Conservation (phyloP, 768 basidiomycete species). For the Leccinum uliginosum region DNA sequence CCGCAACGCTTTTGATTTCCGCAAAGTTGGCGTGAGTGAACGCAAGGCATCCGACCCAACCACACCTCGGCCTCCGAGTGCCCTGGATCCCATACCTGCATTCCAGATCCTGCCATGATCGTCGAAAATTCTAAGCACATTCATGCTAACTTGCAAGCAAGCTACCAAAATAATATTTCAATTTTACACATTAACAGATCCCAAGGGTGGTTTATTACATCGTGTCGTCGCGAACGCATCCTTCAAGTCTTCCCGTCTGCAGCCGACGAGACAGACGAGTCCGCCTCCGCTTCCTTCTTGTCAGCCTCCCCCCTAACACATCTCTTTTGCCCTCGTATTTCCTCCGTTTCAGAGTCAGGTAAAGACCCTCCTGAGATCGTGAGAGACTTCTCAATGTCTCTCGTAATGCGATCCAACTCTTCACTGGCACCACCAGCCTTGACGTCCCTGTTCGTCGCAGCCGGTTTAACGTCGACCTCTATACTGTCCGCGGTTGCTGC, state of each 20-base stretch:
- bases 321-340: neutral
- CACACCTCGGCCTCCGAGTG: neutral
- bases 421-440: slow-evolving; percentile 10
- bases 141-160: neutral
- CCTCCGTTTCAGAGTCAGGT: neutral
- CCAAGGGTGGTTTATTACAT: neutral
- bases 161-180: neutral
- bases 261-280: neutral
- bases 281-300: neutral
- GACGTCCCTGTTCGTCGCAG: slow-evolving; percentile 3
- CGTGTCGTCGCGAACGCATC: neutral
- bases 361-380: slow-evolving; percentile 11
- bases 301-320: neutral
- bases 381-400: slow-evolving; percentile 20
- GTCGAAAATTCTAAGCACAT: neutral
- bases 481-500: slow-evolving; percentile 39
- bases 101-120: neutral
- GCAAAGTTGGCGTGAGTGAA: neutral
- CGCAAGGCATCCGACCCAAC: neutral
- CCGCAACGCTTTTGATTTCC: neutral
- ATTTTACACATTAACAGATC: neutral
- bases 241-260: slow-evolving; percentile 8
- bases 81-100: neutral
- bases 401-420: slow-evolving; percentile 26
- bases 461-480: slow-evolving; percentile 11